Conservation (phyloP, 768 basidiomycete genomes). For the Fomitopsis pulvina region DNA sequence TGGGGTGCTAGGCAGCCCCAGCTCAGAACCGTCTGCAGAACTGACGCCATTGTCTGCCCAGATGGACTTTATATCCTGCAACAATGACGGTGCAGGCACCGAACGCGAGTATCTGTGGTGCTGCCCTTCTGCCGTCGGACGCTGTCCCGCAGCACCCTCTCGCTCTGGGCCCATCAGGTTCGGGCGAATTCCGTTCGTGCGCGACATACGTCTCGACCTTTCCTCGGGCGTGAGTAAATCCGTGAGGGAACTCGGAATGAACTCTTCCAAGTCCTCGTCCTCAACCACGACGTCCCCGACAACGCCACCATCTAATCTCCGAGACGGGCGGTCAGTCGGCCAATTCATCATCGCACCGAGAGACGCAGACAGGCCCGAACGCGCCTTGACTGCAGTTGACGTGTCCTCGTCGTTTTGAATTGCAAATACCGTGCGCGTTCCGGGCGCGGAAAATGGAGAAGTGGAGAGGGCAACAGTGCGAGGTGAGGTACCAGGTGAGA, state of each 20-base stretch:
- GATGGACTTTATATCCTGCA: conserved; percentile 73
- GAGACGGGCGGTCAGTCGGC: conserved; percentile 19
- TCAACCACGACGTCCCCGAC: conserved; percentile 39
- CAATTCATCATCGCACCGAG: conserved; percentile 51
- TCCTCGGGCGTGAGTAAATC: conserved; percentile 90
- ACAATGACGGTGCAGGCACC: conserved; percentile 69
- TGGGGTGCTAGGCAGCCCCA: conserved; percentile 6
- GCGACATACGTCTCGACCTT: conserved; percentile 72
- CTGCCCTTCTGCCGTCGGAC: conserved; percentile 20
- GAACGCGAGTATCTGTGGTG: conserved; percentile 78
- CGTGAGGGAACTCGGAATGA: conserved; percentile 81
- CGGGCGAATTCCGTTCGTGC: conserved; percentile 46
- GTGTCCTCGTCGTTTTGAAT: conserved; percentile 24
- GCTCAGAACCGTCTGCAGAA: conserved; percentile 34
- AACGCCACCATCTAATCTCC: conserved; percentile 4
- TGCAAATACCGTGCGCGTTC: conserved; percentile 50
- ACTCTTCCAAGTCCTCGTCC: conserved; percentile 81
- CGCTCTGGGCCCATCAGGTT: conserved; percentile 12
- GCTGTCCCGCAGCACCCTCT: conserved; percentile 16
- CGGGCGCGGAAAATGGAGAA: conserved; percentile 77
- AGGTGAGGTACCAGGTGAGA: conserved; percentile 60
- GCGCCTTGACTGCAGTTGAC: conserved; percentile 30
- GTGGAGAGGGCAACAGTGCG: conserved; percentile 36
- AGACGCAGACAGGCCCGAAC: conserved; percentile 55
- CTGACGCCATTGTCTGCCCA: conserved; percentile 62